phyloP scores from a whole-genome alignment of 495 filamentous ascomycete genomes.

The Neurospora hispaniola region DNA sequence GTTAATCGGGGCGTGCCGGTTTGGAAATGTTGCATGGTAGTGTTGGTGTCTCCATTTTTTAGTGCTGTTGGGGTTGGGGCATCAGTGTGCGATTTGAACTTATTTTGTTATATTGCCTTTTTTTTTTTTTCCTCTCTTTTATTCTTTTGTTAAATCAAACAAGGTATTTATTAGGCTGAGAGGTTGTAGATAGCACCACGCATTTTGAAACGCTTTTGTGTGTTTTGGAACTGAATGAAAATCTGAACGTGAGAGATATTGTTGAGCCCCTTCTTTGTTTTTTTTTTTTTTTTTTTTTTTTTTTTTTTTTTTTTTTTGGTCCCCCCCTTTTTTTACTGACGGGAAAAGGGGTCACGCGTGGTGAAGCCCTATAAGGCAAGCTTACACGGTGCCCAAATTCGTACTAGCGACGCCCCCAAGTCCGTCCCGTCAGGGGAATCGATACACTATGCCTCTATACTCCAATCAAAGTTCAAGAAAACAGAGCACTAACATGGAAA shows the following conservation, averaged over 20 bases:
- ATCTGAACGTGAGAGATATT: not conserved
- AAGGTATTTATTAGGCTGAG: not conserved
- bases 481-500: too few relatives aligned
- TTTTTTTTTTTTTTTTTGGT: not conserved
- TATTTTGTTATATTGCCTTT: not conserved
- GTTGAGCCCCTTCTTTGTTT: too few relatives aligned
- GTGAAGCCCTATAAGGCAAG: not conserved
- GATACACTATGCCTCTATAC: not conserved
- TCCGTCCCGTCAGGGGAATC: not conserved
- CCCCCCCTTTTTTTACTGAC: too few relatives aligned
- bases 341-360: not conserved
- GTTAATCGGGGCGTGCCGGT: not conserved
- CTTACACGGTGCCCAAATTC: not conserved
- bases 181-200: not conserved
- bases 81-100: not conserved
- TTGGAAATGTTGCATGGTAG: not conserved
- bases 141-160: not conserved
- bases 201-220: not conserved
- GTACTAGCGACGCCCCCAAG: not conserved
- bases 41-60: not conserved
- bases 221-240: not conserved
- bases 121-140: not conserved
- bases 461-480: not conserved
- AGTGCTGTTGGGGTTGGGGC: not conserved
- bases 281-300: not conserved